Base-by-base conservation (phyloP, 1,139 yeast genomes). In the Suhomyces guaymorum region DNA sequence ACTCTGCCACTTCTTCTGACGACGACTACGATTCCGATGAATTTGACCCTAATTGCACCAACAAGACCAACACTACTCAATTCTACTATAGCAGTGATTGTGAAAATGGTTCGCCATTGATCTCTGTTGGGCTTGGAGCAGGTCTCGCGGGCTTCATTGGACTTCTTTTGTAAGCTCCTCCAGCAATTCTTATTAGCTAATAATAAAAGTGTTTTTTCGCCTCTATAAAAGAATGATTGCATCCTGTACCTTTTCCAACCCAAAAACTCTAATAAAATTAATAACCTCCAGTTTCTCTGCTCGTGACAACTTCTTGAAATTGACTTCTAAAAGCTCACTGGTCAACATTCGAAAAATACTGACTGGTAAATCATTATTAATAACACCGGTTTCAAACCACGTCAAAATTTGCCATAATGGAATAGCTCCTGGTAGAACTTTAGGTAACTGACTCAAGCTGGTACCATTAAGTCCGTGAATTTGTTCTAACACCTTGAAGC, bases 401-500 rank as follows among this genome's bases (percentile, higher is more conserved):
- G 59, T 57, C 12, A 55, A 39, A 13, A 78, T 47, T 46, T 78
- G 80, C 55, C 60, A 48, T 24, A 78, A 37, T 1, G 85, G 80
- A 12, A 70, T 52, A 1, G 75, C 42, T 0, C 83, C 82, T 0
- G 82, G 82, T 1, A 73, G 51, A 2, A 76, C 72, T 15, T 49
- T 48, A 0, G 82, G 82, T 3, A 75, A 32, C 22, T 33, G 27
- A 20, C 24, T 26, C 39, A 39, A 5, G 9, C 19, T 16, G 20
- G 16, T 29, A 11, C 32, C 23, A 14, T 36, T 28, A 26, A 62
- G 44, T 1, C 55, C 57, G 9, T 44, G 33, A 7, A 33, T 27
- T 14, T 48, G 37, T 3, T 37, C 33, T 7, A 73, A 41, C 3
- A 46, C 37, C 5, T 47, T 39, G 4, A 52, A 45, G 4, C 61